Evolutionary conservation across 2,329 filamentous ascomycete species (phyloP).

Genomic region (Emmonsiellopsis sp.): DNA sequence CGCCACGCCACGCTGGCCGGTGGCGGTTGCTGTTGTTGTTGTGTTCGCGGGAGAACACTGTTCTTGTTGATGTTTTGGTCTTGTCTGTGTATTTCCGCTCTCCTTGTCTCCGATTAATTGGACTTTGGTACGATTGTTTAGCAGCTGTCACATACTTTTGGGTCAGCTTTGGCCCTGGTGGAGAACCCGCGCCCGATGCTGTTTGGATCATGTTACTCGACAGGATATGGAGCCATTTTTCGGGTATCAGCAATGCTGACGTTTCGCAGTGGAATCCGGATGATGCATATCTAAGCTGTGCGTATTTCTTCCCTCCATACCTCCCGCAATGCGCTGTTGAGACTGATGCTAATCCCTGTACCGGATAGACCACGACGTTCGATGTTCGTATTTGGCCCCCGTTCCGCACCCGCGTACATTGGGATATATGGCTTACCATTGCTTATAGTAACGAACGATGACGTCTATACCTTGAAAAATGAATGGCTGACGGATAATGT

Average conservation of each 20-base stretch:
- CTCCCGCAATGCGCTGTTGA: neutral
- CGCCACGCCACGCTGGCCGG: too few species aligned
- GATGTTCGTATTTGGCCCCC: constrained; percentile 42
- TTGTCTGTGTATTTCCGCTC: neutral
- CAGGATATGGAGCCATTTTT: constrained; percentile 6
- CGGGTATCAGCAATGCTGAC: constrained; percentile 12
- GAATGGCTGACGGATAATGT: constrained; percentile 98
- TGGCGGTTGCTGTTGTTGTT: too few species aligned
- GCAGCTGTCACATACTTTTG: too few species aligned
- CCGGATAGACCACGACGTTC: constrained; percentile 53
- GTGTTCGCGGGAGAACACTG: too few species aligned
- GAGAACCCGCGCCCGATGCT: too few species aligned
- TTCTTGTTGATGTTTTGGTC: neutral
- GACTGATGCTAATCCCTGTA: constrained; percentile 14
- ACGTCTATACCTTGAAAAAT: constrained; percentile 76
- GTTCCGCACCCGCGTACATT: neutral
- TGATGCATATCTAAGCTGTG: constrained; percentile 62
- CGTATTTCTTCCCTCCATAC: constrained; percentile 28
- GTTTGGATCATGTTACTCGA: constrained; percentile 9
- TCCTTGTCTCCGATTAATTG: neutral
- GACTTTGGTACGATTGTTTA: too few species aligned
- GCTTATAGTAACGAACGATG: constrained; percentile 70
- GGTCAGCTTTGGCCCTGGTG: too few species aligned
- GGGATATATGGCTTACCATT: neutral
- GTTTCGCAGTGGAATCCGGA: constrained; percentile 45